Percentiles rank a stretch among this genome's conserved stretches.
These are phyloP conservation scores for Excoecaria agallocha DNA, from an alignment of 345 rosid species.

Conservation along the genomic window DNA sequence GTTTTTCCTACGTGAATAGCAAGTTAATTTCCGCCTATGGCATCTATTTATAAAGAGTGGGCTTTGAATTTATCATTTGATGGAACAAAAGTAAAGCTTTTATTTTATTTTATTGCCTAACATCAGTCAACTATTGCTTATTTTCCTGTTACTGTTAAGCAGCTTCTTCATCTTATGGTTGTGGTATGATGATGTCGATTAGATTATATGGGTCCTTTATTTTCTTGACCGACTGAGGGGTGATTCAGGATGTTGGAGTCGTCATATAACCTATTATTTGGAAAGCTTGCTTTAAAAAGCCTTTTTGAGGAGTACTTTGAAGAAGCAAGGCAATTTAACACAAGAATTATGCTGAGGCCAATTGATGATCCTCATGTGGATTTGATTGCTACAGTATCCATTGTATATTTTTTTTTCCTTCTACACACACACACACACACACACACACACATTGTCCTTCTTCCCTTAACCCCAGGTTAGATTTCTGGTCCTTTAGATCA, in stretches of 20 bases:
- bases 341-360: constrained; percentile 76
- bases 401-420: neutral
- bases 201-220: neutral
- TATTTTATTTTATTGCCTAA: neutral
- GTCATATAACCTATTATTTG: constrained; percentile 71
- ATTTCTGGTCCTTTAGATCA: constrained; percentile 67
- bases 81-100: neutral
- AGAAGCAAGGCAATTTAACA: constrained; percentile 59
- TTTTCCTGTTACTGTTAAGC: neutral
- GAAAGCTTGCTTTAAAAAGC: constrained; percentile 74
- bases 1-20: too few species aligned
- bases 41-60: neutral
- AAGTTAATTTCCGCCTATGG: too few species aligned
- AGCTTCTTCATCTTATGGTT: neutral
- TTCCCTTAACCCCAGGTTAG: constrained; percentile 32
- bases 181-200: neutral
- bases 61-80: neutral
- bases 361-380: constrained; percentile 90
- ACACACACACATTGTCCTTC: neutral
- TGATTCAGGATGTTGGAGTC: constrained; percentile 82
- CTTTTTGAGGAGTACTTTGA: constrained; percentile 89
- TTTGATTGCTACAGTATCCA: constrained; percentile 83
- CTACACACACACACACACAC: too few species aligned
- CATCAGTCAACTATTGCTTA: neutral
- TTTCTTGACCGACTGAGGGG: constrained; percentile 1